phyloP scores from a whole-genome alignment of 2,329 filamentous ascomycete genomes.

The Pseudogymnoascus sp. region DNA sequence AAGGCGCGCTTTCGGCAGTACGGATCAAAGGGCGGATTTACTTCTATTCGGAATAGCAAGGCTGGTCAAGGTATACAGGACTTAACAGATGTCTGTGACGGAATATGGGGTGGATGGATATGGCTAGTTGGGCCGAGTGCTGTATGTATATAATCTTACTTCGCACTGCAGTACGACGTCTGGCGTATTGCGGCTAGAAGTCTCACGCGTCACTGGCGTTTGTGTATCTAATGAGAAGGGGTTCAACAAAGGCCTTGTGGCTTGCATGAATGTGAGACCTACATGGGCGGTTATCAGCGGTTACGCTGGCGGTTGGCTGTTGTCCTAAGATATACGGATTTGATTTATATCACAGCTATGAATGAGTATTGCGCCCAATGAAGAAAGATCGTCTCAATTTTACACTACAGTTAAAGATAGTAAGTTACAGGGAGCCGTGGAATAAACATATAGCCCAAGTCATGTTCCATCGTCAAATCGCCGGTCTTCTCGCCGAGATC shows the following conservation, averaged over 20 bases:
- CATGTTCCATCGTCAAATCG: not conserved
- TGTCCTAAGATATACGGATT: not conserved
- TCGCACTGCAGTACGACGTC: not conserved
- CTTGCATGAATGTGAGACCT: constrained; percentile 3
- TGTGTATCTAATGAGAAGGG: not conserved
- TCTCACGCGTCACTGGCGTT: not conserved
- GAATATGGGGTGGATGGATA: not conserved
- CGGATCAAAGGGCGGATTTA: not conserved
- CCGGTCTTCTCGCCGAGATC: not conserved
- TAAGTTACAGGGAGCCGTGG: not conserved
- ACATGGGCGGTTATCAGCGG: not conserved
- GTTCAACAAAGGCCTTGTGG: not conserved
- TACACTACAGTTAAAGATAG: not conserved
- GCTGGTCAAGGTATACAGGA: not conserved
- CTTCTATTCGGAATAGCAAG: not conserved
- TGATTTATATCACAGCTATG: not conserved
- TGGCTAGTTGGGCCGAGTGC: not conserved
- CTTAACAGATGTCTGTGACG: not conserved
- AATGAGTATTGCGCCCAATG: not conserved
- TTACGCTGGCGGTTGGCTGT: not conserved
- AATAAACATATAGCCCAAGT: not conserved
- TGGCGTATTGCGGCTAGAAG: not conserved
- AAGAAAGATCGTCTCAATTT: not conserved
- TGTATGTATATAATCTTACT: not conserved
- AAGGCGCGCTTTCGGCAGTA: not conserved